Base-by-base conservation (phyloP, 768 basidiomycete genomes). In the Rhodosporidiobolus odoratus region DNA sequence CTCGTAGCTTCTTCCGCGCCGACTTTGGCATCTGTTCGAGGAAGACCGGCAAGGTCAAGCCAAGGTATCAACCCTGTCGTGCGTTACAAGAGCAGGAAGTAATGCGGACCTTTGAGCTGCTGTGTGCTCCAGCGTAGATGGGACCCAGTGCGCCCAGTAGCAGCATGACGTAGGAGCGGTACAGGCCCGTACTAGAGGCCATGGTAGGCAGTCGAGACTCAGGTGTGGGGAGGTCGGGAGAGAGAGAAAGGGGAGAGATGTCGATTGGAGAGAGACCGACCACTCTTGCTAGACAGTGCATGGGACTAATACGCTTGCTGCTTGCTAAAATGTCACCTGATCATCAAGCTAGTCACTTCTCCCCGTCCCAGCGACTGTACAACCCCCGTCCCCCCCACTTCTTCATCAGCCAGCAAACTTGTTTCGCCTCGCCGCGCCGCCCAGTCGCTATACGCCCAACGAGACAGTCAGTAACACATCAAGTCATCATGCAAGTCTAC, bases 81-180 rank as follows among this genome's bases (percentile, higher is more conserved):
- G 21, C 4, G 54, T 6, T 4, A 21, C 8, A 57, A 30, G 54
- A 2, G 30, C 2, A 40, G 41, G 56, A 16, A n/a, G 21, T 2
- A 30, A 30, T 21, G 35, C 8, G 45, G 4, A 68, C 63, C 19
- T 30, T 41, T 43, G 71, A n/a, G 0, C 40, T 65, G 4, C 65
- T 62, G 21, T 53, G 62, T 0, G 73, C 9, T 25, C 71, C 75
- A 10, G 45, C n/a, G n/a, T 57, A 70, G 48, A 76, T 72, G 32
- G 75, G 75, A 2, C 69, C 40, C 30, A 76, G 54, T 0, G 75
- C 75, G 25, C 66, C 71, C 8, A 45, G 35, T 1, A 70, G 60
- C 17, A 76, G 65, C 9, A 62, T 62, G 5, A 40, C 66, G 50
- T 76, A 76, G 17, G 70, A 57, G 59, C 53, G 58, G 34, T 61